Evolutionary conservation across 2,329 filamentous ascomycete species (phyloP), one percentile per base, ranked within the genome.

Genomic region (Penicillium sp.): DNA sequence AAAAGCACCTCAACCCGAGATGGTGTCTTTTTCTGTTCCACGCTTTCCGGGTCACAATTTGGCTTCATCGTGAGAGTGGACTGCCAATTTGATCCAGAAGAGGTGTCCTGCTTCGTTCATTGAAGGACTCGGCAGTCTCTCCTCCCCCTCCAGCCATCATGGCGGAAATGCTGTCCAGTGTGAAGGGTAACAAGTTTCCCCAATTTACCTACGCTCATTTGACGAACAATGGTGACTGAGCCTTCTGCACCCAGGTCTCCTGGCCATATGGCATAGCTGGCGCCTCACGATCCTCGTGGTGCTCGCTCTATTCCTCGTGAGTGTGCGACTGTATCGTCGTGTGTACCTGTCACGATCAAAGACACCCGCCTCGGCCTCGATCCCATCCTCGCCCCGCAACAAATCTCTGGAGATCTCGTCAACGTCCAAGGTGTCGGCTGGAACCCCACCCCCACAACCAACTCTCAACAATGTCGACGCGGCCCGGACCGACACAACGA

Each of bases 251-350:
- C 11, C 29, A 74, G 72, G 64, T 45, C 39, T 70, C 8, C 55
- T 74, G 47, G 62, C 65, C 51, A 47, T 69, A 49, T 78, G 76
- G 76, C 75, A 78, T 60, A 57, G 62, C 13, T 71, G 74, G 59
- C 72, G 76, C 52, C 61, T 74, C 24, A 67, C 70, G 9, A 59
- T 77, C 35, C 64, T 78, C 35, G 50, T 75, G 36, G 63, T 65
- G 11, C 59, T 69, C 32, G 62, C 66, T 28, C 65, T 65, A 3
- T 51, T 68, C 24, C 55, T 75, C 6, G 51, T 74, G 35, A 52
- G 66, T 25, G 12, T 65, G 5, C 56, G 53, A 37, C 47, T 50
- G 27, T 63, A 61, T 52, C 57, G 58, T 42, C 58, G 46, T 34
- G 44, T 56, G 13, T 58, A 58, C 18, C 18, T 18, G 18, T 45